A percentile compares a stretch with the other conserved stretches of the same genome.
phyloP scores from a whole-genome alignment of 306 rosid genomes.

The Acacia acuminata region DNA sequence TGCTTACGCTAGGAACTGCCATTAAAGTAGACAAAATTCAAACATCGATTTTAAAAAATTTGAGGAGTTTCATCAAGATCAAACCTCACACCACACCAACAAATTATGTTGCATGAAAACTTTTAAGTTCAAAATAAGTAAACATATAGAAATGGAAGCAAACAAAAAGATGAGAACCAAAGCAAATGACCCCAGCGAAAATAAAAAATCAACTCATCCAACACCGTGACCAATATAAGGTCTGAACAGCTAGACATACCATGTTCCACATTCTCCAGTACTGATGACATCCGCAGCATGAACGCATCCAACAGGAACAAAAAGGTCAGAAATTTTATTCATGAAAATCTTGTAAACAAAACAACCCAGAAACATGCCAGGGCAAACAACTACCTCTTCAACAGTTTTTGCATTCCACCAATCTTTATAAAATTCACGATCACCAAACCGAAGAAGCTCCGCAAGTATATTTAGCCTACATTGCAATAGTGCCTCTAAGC shows the following conservation, averaged over 20 bases:
- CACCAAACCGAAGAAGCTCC: slow-evolving; percentile 90
- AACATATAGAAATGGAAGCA: not conserved
- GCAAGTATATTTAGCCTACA: slow-evolving; percentile 97
- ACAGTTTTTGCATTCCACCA: slow-evolving; percentile 99
- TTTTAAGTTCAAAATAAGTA: not conserved
- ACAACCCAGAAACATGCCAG: slow-evolving; percentile 22
- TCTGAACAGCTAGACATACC: slow-evolving; percentile 60
- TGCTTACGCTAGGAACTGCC: not conserved
- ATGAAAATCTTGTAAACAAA: slow-evolving; percentile 23
- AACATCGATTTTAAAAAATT: not conserved
- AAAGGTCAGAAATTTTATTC: slow-evolving; percentile 34
- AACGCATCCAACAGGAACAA: slow-evolving; percentile 42
- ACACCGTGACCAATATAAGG: not conserved
- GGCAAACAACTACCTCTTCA: slow-evolving; percentile 72
- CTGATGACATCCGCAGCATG: slow-evolving; percentile 62
- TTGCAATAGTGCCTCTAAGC: slow-evolving; percentile 36
- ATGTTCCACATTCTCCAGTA: slow-evolving; percentile 99
- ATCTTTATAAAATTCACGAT: slow-evolving; percentile 94
- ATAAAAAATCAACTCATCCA: not conserved
- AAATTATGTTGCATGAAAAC: not conserved
- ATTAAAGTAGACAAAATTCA: not conserved
- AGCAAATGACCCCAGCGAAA: not conserved
- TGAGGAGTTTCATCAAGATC: not conserved
- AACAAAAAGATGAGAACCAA: not conserved
- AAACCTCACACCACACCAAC: not conserved